These are phyloP conservation scores for Phytopythium delawarense DNA, from an alignment of 352 stramenopile genomes.

Conservation along the genomic window DNA sequence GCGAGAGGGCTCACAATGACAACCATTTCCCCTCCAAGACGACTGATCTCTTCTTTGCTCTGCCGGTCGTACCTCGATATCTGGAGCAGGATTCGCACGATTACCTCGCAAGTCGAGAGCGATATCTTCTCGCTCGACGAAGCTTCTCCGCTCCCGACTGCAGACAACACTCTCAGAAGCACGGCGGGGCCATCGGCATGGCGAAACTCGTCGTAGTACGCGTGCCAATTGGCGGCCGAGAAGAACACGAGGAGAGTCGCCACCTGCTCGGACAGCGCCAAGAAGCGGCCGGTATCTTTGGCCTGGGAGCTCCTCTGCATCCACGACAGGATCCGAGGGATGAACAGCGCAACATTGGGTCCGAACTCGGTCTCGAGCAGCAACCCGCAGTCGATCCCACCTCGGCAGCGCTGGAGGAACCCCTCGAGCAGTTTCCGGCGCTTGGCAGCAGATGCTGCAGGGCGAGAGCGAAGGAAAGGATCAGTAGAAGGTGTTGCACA, in stretches of 20 bases:
- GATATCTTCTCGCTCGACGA: conserved; percentile 7
- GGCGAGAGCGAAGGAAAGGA: background rate
- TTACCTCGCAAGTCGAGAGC: conserved; percentile 23
- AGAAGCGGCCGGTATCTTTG: conserved; percentile 8
- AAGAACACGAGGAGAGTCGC: conserved; percentile 51
- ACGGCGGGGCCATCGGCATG: conserved; percentile 44
- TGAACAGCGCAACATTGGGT: conserved; percentile 40
- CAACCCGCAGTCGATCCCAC: conserved; percentile 10
- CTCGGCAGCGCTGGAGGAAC: conserved; percentile 31
- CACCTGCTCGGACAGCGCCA: conserved; percentile 44
- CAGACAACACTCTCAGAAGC: conserved; percentile 37
- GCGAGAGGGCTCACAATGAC: conserved; percentile 36
- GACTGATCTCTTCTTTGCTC: conserved; percentile 47
- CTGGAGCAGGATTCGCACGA: conserved; percentile 34
- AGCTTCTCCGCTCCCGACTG: conserved; percentile 11
- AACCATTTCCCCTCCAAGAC: conserved; percentile 33
- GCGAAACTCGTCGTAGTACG: conserved; percentile 49
- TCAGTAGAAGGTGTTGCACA: background rate
- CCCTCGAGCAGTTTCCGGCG: conserved; percentile 55
- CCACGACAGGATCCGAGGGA: conserved; percentile 61
- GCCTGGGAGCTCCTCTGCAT: conserved; percentile 41
- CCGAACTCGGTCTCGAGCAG: conserved; percentile 44
- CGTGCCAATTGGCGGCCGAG: conserved; percentile 22
- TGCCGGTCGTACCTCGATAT: conserved; percentile 36
- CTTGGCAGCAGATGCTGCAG: conserved; percentile 37